A percentile compares a stretch with the other conserved stretches of the same genome.
phyloP scores from a whole-genome alignment of 768 basidiomycete genomes.

The Lactifluus piperatus region DNA sequence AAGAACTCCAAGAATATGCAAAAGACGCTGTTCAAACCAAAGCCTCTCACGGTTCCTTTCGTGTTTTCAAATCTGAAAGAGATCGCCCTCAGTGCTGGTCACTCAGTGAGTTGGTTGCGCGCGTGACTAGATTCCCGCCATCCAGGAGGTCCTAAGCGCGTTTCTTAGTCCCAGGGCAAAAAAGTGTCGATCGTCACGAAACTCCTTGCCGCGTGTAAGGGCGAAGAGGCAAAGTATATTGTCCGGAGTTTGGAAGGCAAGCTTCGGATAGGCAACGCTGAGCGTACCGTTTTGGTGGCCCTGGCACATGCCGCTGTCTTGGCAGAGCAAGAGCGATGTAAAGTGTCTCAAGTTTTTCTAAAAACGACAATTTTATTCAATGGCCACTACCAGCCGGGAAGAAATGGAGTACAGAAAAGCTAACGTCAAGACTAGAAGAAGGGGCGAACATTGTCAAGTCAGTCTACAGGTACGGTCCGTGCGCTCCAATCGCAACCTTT shows the following conservation, averaged over 20 bases:
- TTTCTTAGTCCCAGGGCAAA: slow-evolving; percentile 75
- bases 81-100: slow-evolving; percentile 79
- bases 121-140: background rate
- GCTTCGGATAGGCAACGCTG: slow-evolving; percentile 93
- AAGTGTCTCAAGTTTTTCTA: slow-evolving; percentile 4
- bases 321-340: slow-evolving; percentile 62
- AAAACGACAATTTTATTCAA: background rate
- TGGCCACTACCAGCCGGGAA: slow-evolving; percentile 45
- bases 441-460: slow-evolving; percentile 72
- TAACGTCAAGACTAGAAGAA: slow-evolving; percentile 65
- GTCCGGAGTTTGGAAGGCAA: slow-evolving; percentile 95
- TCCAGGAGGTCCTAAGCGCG: background rate
- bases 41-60: slow-evolving; percentile 76
- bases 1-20: slow-evolving; percentile 92
- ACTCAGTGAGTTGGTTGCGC: slow-evolving; percentile 50
- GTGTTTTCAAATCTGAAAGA: slow-evolving; percentile 89
- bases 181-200: slow-evolving; percentile 95
- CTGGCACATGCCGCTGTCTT: slow-evolving; percentile 85
- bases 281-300: slow-evolving; percentile 91
- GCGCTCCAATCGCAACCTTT: background rate
- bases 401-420: slow-evolving; percentile 65
- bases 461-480: slow-evolving; percentile 71
- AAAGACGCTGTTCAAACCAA: slow-evolving; percentile 90
- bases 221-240: slow-evolving; percentile 91
- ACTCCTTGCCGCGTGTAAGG: slow-evolving; percentile 86